phyloP scores from a whole-genome alignment of 495 filamentous ascomycete genomes.

The Neurospora africana region DNA sequence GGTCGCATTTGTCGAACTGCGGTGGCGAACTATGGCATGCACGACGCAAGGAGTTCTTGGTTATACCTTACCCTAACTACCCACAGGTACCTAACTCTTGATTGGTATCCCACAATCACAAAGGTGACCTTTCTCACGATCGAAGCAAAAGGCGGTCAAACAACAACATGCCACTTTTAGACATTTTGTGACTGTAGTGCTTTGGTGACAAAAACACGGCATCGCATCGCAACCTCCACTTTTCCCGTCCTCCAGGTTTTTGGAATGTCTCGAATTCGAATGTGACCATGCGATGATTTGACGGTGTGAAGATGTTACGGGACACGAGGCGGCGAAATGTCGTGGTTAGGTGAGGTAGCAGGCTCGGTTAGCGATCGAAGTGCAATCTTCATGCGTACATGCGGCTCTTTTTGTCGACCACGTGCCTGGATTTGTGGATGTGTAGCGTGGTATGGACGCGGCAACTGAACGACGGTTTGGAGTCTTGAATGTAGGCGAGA shows the following conservation, averaged over 20 bases:
- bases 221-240: not conserved
- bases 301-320: not conserved
- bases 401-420: not conserved
- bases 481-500: no score
- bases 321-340: not conserved
- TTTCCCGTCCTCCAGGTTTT: not conserved
- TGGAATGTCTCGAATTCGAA: not conserved
- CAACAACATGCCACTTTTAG: not conserved
- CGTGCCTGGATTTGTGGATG: not conserved
- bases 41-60: not conserved
- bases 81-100: not conserved
- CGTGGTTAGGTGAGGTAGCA: not conserved
- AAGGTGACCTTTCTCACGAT: not conserved
- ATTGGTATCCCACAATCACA: not conserved
- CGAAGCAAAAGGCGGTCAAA: not conserved
- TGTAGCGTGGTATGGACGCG: not conserved
- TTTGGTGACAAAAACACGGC: not conserved
- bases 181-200: not conserved
- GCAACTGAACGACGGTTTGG: not conserved
- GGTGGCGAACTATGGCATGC: not conserved
- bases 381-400: not conserved
- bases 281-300: not conserved
- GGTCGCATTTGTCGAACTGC: not conserved
- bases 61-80: not conserved
- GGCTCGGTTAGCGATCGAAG: not conserved